phyloP scores from a whole-genome alignment of 306 rosid species.

The Lathyrus sativus region DNA sequence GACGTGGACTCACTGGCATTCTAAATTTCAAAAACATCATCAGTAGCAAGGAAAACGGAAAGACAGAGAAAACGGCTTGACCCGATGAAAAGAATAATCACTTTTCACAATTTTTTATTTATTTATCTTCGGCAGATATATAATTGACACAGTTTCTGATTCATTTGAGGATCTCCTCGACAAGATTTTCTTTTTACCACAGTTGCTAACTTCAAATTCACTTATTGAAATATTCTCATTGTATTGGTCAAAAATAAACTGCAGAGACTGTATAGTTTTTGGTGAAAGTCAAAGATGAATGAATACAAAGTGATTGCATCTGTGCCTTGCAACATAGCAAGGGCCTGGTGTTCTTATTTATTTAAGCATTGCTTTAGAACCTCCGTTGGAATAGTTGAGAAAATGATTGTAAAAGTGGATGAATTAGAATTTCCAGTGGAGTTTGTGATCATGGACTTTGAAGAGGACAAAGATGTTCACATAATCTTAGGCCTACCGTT shows the following conservation, averaged over 20 bases:
- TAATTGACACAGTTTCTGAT: slow-evolving; percentile 28
- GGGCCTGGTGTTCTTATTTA: slow-evolving; percentile 19
- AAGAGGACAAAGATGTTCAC: too few relatives aligned
- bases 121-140: slow-evolving; percentile 28
- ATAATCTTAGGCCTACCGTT: too few relatives aligned
- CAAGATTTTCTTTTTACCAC: not conserved
- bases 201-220: slow-evolving; percentile 23
- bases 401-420: too few relatives aligned
- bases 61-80: slow-evolving; percentile 65
- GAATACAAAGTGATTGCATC: slow-evolving; percentile 7
- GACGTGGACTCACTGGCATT: slow-evolving; percentile 70
- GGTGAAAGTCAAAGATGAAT: slow-evolving; percentile 16
- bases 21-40: slow-evolving; percentile 53
- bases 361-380: slow-evolving; percentile 18
- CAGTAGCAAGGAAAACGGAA: slow-evolving; percentile 43
- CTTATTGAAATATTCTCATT: slow-evolving; percentile 24
- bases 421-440: too few relatives aligned
- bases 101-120: slow-evolving; percentile 25
- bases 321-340: slow-evolving; percentile 20
- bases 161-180: slow-evolving; percentile 33
- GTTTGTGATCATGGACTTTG: too few relatives aligned
- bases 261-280: slow-evolving; percentile 24
- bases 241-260: slow-evolving; percentile 34
- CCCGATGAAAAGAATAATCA: slow-evolving; percentile 32
- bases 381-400: not conserved